Evolutionary conservation across 2,329 filamentous ascomycete genomes (phyloP), one percentile per base, ranked within the genome.

Genomic region (Pestalotiopsis sp.): DNA sequence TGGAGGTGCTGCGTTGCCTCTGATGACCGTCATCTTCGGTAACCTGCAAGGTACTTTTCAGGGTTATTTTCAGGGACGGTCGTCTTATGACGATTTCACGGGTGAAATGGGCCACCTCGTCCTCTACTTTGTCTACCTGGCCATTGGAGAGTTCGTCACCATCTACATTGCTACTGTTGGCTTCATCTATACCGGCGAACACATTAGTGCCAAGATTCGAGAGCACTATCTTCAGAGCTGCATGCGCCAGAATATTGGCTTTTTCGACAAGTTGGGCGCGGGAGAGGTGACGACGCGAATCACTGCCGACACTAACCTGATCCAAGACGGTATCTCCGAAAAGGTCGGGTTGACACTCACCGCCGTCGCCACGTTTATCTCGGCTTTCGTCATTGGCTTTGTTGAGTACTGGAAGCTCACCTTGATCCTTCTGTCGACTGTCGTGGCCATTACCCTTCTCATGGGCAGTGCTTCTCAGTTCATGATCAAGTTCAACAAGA

Each of bases 211-310:
- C 70, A 93, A 94, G 81, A 92, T 94, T 73, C 89, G 94, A 68
- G 88, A 93, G 76, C 87, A 93, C 72, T 98, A 98, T 74, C 87
- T 99, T 6, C 87, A 90, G 73, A 93, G 92, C 70, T 94, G 94
- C 75, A 83, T 97, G 82, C 89, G 89, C 69, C 94, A 97, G 78
- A 97, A 97, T 77, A 95, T 97, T 77, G 94, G 89, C 59, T 97
- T 93, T 79, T 97, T 97, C 80, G 96, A 98, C 79, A 96, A 96
- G 75, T 86, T 97, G 14, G 95, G 94, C 64, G 92, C 94, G 40
- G 94, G 95, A 68, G 96, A 98, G 80, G 93, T 98, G 69, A 97
- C 94, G 0, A 97, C 94, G 1, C 91, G 94, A 71, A 97, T 98
- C 73, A 98, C 95, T 0, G 91, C 94, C 11, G 95, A 98, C 78